A percentile compares a stretch with the other conserved stretches of the same genome.
Conservation (phyloP, 768 basidiomycete species). For the Leucosporidium creatinivorum region DNA sequence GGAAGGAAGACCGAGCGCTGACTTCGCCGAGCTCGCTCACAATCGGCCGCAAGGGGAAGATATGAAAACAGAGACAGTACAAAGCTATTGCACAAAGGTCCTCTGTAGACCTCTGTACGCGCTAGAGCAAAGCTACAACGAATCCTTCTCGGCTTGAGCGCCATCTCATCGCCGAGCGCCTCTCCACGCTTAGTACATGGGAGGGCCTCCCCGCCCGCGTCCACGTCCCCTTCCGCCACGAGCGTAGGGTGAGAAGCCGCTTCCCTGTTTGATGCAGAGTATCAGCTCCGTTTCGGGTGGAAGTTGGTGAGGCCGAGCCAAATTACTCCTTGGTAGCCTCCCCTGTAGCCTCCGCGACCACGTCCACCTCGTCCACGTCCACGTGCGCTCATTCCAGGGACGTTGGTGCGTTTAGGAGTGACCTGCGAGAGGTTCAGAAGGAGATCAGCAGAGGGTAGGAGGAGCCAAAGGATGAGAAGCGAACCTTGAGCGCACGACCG, state of each 20-base stretch:
- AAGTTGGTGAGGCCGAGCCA: too few relatives aligned
- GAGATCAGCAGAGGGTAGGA: neutral
- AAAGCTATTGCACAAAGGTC: too few relatives aligned
- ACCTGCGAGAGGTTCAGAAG: slow-evolving; percentile 52
- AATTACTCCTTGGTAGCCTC: slow-evolving; percentile 28
- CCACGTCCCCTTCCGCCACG: slow-evolving; percentile 9
- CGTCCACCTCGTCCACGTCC: slow-evolving; percentile 52
- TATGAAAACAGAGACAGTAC: too few relatives aligned
- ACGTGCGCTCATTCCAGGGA: slow-evolving; percentile 75
- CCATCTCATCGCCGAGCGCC: too few relatives aligned
- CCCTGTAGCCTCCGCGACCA: slow-evolving; percentile 30
- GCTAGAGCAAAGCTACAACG: too few relatives aligned
- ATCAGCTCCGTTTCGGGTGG: neutral
- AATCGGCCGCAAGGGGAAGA: too few relatives aligned
- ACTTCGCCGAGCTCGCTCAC: too few relatives aligned
- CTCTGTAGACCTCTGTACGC: too few relatives aligned
- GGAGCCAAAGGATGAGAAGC: slow-evolving; percentile 31
- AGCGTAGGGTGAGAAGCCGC: slow-evolving; percentile 24
- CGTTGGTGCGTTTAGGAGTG: slow-evolving; percentile 87
- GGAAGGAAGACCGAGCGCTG: too few relatives aligned
- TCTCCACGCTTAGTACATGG: too few relatives aligned
- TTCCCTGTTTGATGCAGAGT: neutral
- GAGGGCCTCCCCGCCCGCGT: neutral
- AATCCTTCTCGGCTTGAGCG: too few relatives aligned
- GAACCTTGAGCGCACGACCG: slow-evolving; percentile 82